Conservation (phyloP, 257 asterid genomes). For the Capsicum chinense region DNA sequence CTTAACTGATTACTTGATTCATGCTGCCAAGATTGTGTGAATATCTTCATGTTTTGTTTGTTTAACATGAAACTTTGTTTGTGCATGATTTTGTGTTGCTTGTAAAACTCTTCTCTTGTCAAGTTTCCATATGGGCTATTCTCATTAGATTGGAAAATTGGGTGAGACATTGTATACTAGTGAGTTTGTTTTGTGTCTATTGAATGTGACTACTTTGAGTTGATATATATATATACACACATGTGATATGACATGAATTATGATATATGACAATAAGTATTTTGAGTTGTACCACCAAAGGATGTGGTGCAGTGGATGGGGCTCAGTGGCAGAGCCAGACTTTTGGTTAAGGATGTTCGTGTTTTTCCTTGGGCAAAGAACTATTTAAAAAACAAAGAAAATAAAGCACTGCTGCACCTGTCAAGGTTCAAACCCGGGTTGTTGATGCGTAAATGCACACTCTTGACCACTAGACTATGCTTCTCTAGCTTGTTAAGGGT, state of each 20-base stretch:
- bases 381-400: no score
- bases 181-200: not conserved
- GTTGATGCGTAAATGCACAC: no score
- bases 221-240: not conserved
- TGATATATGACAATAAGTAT: no score
- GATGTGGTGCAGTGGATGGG: no score
- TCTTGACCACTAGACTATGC: no score
- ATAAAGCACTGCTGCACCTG: no score
- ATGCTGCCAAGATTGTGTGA: slow-evolving; percentile 81
- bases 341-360: no score
- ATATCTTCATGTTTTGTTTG: slow-evolving; percentile 54
- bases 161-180: slow-evolving; percentile 53
- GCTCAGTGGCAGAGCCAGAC: no score
- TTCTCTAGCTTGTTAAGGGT: no score
- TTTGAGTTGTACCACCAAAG: no score
- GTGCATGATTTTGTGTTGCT: slow-evolving; percentile 63
- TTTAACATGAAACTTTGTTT: slow-evolving; percentile 61
- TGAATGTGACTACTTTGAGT: not conserved
- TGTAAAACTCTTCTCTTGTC: slow-evolving; percentile 62
- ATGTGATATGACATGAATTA: not conserved
- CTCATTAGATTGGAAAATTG: slow-evolving; percentile 75
- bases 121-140: slow-evolving; percentile 78
- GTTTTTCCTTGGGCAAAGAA: no score
- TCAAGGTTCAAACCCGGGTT: no score
- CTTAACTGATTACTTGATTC: slow-evolving; percentile 25